Conservation (phyloP, 108 stramenopile species). For the Schizochytrium sp. region DNA sequence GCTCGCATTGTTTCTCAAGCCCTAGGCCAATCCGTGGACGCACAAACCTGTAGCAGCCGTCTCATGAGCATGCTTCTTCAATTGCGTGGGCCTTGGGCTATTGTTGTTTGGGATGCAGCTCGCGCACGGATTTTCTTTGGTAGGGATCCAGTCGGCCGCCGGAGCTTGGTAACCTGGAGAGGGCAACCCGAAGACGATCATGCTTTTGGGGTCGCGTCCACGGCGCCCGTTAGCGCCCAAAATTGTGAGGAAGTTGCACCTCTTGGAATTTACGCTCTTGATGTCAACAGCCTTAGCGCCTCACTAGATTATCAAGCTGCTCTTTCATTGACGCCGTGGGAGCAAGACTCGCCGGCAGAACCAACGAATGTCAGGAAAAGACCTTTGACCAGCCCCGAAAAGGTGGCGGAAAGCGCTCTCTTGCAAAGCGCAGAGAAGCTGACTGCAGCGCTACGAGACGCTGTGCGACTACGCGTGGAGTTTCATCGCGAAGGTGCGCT, state of each 20-base stretch:
- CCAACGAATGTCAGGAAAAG: no score
- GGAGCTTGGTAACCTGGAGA: constrained; percentile 23
- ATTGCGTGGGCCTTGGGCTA: constrained; percentile 35
- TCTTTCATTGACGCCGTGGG: no score
- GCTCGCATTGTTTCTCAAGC: neutral
- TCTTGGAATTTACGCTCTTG: constrained; percentile 16
- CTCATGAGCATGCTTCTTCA: neutral
- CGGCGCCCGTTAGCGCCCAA: neutral
- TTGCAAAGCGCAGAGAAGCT: neutral
- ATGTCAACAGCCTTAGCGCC: neutral
- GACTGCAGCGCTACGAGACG: neutral
- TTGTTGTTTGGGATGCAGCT: constrained; percentile 24
- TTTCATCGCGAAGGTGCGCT: constrained; percentile 24
- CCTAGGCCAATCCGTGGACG: neutral
- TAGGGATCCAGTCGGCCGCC: constrained; percentile 42
- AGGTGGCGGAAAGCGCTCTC: neutral
- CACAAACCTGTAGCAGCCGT: neutral
- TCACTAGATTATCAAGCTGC: neutral
- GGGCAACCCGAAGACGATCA: neutral
- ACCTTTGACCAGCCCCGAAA: no score
- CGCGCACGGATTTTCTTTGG: constrained; percentile 25
- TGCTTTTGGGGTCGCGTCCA: neutral
- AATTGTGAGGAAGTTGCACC: constrained; percentile 26
- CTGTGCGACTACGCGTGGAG: neutral
- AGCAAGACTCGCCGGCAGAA: no score